Evolutionary conservation across 2,329 filamentous ascomycete species (phyloP), one percentile per base, ranked within the genome.

Genomic region (Colletotrichum siamense): DNA sequence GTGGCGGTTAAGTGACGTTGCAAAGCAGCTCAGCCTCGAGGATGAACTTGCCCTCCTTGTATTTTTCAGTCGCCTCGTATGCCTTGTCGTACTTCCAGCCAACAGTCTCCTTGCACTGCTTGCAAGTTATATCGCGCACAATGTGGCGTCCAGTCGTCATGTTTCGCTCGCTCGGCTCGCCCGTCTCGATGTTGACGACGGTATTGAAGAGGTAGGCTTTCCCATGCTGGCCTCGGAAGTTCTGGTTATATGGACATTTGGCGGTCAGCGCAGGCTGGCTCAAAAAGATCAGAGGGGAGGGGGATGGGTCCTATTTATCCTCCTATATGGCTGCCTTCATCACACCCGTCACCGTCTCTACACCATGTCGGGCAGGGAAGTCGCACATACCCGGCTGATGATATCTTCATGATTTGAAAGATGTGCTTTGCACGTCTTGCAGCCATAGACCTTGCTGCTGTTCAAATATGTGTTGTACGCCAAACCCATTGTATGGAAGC

Each of bases 31-130:
- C 96, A 36, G 95, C 95, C 88, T 99, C 96, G 73, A 99, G 90
- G 76, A 99, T 99, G 84, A 95, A 99, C 87, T 99, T 99, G 72
- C 96, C 96, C 89, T 99, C 97, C 89, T 99, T 99, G 87, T 99
- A 99, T 87, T 98, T 98, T 90, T 99, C 96, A 79, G 91, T 93
- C 39, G 89, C 86, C 88, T 99, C 97, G 84, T 95, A 99, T 2
- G 97, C 97, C 88, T 98, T 98, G 86, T 99, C 97, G 84, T 99
- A 99, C 85, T 98, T 99, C 97, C 97, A 99, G 44, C 97, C 97
- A 69, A 99, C 97, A 34, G 94, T 94, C 85, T 96, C 94, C 83
- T 94, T 94, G 91, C 97, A 99, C 85, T 98, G 95, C 75, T 94
- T 91, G 88, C 97, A 99, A 75, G 89, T 89, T 81, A 99, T 98